Conservation (phyloP, 345 rosid species). For the Brassica juncea region DNA sequence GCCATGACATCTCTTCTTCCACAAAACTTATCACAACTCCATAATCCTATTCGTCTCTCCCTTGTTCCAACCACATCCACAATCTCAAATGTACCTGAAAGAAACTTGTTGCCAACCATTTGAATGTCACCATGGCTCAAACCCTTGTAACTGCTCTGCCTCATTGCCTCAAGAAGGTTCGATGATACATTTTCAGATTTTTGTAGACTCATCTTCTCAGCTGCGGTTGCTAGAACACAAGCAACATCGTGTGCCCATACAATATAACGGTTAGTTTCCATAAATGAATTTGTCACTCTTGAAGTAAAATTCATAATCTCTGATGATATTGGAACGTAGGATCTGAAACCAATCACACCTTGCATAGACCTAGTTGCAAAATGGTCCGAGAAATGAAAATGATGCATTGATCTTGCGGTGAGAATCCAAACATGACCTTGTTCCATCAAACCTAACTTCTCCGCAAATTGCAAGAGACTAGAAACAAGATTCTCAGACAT, state of each 20-base stretch:
- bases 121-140: slow-evolving; percentile 35
- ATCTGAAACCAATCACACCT: not conserved
- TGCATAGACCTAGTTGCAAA: not conserved
- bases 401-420: not conserved
- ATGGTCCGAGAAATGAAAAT: not conserved
- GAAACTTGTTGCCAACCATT: slow-evolving; percentile 19
- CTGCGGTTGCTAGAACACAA: slow-evolving; percentile 35
- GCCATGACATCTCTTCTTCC: not conserved
- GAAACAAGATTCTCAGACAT: not conserved
- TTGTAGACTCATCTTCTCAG: not conserved
- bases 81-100: slow-evolving; percentile 30
- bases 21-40: slow-evolving; percentile 5
- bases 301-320: slow-evolving; percentile 25
- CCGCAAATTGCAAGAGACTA: not conserved
- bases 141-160: slow-evolving; percentile 26
- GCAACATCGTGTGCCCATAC: slow-evolving; percentile 31
- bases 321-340: slow-evolving; percentile 22
- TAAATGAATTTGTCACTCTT: slow-evolving; percentile 20
- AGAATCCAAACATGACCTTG: not conserved
- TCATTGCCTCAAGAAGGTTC: slow-evolving; percentile 23
- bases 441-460: not conserved
- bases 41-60: slow-evolving; percentile 38
- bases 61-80: slow-evolving; percentile 27
- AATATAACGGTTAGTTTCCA: slow-evolving; percentile 2
- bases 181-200: not conserved